Conservation (phyloP, 441 rosid genomes). For the Populus tomentosa region DNA sequence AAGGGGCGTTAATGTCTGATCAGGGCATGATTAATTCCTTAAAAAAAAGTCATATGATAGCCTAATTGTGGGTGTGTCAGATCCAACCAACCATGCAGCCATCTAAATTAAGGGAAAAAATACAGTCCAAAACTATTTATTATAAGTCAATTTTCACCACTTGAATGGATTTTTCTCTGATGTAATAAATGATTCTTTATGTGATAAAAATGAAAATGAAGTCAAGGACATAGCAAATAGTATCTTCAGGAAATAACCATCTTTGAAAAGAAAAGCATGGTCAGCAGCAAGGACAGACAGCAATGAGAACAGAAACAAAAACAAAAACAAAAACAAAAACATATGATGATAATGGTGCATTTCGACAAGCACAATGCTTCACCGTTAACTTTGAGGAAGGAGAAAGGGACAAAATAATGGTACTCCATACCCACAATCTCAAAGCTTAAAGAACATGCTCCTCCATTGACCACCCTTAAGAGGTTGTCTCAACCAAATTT, state of each 20-base stretch:
- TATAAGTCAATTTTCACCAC: constrained; percentile 6
- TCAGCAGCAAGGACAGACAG: constrained; percentile 1
- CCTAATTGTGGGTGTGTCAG: constrained; percentile 21
- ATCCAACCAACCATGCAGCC: constrained; percentile 6
- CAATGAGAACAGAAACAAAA: background rate
- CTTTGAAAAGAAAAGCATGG: background rate
- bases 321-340: background rate
- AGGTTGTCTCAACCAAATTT: constrained; percentile 21
- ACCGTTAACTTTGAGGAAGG: background rate
- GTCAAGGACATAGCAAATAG: background rate
- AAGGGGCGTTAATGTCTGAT: background rate
- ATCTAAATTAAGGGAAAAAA: too few relatives aligned
- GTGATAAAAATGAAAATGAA: background rate
- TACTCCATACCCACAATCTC: background rate
- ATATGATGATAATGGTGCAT: background rate
- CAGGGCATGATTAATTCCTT: background rate
- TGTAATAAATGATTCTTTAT: background rate
- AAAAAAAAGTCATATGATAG: constrained; percentile 7
- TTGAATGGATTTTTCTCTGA: background rate
- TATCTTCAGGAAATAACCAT: background rate
- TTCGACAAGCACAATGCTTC: constrained; percentile 8
- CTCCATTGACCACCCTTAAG: constrained; percentile 10
- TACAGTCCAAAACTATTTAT: background rate
- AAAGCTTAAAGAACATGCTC: constrained; percentile 4
- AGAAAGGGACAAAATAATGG: background rate